Percentiles rank a stretch among this genome's conserved stretches.
Conservation (phyloP, 768 basidiomycete species). For the Thelephora ganbajun region DNA sequence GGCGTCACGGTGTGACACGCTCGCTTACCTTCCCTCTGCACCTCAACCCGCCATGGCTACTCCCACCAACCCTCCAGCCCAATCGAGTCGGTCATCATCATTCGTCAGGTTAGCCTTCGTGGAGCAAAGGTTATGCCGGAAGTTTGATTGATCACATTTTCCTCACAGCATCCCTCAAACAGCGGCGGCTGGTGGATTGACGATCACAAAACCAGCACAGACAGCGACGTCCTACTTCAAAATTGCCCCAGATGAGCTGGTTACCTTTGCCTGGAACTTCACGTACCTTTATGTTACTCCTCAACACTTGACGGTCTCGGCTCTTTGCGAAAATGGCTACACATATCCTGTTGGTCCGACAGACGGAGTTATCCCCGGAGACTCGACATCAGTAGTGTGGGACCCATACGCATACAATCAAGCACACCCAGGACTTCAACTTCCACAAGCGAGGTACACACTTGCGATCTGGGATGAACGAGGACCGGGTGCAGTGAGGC, state of each 20-base stretch:
- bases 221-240: slow-evolving; percentile 80
- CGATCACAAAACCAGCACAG: slow-evolving; percentile 69
- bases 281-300: slow-evolving; percentile 62
- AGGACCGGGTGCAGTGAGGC: slow-evolving; percentile 45
- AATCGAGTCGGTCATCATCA: too few species aligned
- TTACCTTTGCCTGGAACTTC: slow-evolving; percentile 91
- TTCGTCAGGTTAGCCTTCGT: too few species aligned
- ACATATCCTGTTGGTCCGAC: slow-evolving; percentile 82
- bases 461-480: slow-evolving; percentile 73
- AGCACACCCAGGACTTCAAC: slow-evolving; percentile 42
- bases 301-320: slow-evolving; percentile 63
- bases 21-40: too few species aligned
- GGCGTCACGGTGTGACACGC: too few species aligned
- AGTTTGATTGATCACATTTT: too few species aligned
- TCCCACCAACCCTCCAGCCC: too few species aligned
- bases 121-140: not conserved
- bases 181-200: slow-evolving; percentile 48
- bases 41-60: too few species aligned
- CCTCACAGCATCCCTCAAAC: slow-evolving; percentile 28
- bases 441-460: slow-evolving; percentile 67
- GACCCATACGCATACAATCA: slow-evolving; percentile 67
- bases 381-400: slow-evolving; percentile 65
- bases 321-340: slow-evolving; percentile 75
- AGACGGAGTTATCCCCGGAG: slow-evolving; percentile 56
- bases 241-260: slow-evolving; percentile 55